Conservation (phyloP, 1,139 yeast genomes). For the Candida frijolesensis region DNA sequence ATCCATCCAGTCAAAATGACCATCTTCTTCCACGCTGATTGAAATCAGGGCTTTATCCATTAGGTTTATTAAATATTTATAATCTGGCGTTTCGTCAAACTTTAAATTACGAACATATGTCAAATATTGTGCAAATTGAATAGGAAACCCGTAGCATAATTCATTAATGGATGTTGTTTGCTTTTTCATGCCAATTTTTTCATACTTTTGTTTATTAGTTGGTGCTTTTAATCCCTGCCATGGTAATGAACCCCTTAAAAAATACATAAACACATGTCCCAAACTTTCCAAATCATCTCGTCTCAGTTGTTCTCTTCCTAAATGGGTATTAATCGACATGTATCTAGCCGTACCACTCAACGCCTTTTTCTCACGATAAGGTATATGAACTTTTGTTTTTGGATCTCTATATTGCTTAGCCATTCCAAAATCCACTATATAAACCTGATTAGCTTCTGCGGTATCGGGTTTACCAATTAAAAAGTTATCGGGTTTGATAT, state of each 20-base stretch:
- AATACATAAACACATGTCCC: constrained; percentile 67
- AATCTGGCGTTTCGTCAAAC: constrained; percentile 80
- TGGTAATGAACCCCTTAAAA: constrained; percentile 61
- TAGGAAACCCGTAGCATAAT: constrained; percentile 68
- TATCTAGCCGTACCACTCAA: constrained; percentile 67
- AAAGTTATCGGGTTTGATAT: constrained; percentile 77
- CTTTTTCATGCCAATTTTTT: constrained; percentile 79
- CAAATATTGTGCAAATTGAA: constrained; percentile 77
- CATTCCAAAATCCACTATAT: constrained; percentile 60
- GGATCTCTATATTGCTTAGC: constrained; percentile 70
- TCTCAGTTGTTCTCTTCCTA: constrained; percentile 67
- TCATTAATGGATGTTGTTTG: constrained; percentile 71
- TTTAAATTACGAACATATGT: constrained; percentile 69
- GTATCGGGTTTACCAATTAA: constrained; percentile 69
- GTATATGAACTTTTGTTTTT: constrained; percentile 58
- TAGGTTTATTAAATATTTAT: constrained; percentile 47
- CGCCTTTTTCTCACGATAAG: constrained; percentile 64
- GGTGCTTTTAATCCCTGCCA: constrained; percentile 70
- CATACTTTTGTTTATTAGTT: constrained; percentile 79
- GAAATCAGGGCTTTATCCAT: constrained; percentile 47
- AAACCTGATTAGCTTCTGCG: constrained; percentile 58
- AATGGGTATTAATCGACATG: constrained; percentile 67
- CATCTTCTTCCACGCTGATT: constrained; percentile 50
- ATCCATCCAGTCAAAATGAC: constrained; percentile 84
- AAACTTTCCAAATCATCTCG: constrained; percentile 64